Conservation (phyloP, 345 rosid species). For the Viola odorata region DNA sequence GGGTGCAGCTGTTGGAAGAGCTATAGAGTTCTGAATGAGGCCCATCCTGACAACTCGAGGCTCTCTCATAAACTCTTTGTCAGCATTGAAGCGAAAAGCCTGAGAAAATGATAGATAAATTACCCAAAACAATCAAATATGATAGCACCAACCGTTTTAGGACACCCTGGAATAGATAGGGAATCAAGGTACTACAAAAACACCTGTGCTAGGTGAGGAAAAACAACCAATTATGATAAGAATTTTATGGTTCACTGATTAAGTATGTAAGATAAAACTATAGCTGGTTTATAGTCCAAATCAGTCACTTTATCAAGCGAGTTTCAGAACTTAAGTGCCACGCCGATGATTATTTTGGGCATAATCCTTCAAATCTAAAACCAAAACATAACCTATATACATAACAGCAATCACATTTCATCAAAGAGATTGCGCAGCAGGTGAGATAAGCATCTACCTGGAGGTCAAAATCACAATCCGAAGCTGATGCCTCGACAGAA, state of each 20-base stretch:
- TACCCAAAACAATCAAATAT: slow-evolving; percentile 2
- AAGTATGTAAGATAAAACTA: neutral
- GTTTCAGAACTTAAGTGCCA: neutral
- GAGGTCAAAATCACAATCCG: slow-evolving; percentile 62
- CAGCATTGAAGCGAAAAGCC: slow-evolving; percentile 72
- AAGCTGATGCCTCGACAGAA: slow-evolving; percentile 47
- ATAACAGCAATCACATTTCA: neutral
- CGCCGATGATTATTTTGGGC: neutral
- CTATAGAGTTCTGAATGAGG: slow-evolving; percentile 78
- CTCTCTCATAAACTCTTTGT: slow-evolving; percentile 60
- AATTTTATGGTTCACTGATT: neutral
- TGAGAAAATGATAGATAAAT: slow-evolving; percentile 20
- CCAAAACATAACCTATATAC: slow-evolving; percentile 1
- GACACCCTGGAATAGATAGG: neutral
- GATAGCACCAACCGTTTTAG: neutral
- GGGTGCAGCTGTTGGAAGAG: slow-evolving; percentile 74
- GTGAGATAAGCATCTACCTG: slow-evolving; percentile 39
- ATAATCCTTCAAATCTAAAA: neutral
- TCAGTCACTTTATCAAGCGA: no score
- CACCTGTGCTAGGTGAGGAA: no score
- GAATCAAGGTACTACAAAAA: no score
- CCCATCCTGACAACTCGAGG: slow-evolving; percentile 83
- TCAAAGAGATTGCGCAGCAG: neutral
- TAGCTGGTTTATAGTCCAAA: no score
- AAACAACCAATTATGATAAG: neutral